Evolutionary conservation across 2,329 filamentous ascomycete genomes (phyloP), one percentile per base, ranked within the genome.

Genomic region (Diaporthe citri): DNA sequence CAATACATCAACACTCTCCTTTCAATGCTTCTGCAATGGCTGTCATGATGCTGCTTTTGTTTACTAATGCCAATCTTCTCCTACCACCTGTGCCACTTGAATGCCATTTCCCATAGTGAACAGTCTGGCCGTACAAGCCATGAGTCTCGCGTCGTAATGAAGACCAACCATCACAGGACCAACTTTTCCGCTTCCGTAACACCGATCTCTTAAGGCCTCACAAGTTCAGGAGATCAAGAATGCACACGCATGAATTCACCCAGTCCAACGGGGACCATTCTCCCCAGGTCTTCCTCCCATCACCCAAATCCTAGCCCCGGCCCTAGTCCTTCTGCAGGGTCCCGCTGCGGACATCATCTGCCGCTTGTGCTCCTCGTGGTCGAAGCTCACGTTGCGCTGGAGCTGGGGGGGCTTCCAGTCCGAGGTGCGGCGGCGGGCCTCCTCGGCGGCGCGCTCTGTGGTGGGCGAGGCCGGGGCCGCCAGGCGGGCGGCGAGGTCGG

Each of bases 371-470:
- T 90, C 89, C 81, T 91, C 87, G 48, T 84, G 83, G 79, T 83
- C 86, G 84, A 87, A 91, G 82, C 88, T 89, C 84, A 86, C 91
- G 81, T 88, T 89, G 80, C 87, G 87, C 62, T 88, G 86, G 13
- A 86, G 84, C 77, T 85, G 81, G 10, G 89, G 89, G 77, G 89
- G 89, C 78, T 85, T 85, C 89, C 89, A 91, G n/a, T 79, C 79
- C 4, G 79, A 79, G 6, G 83, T 84, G 74, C 77, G 76, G 74
- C 83, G 82, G 46, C 79, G 78, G 46, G 83, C 82, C 73, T 84
- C 81, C 51, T 76, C 73, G 34, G 72, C 75, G 17, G 71, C 72
- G 59, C 77, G 78, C 39, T 76, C 64, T 3, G 76, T 76, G 46
- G 75, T 76, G 36, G 76, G 70, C 66, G 74, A 78, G 15, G 78